These are phyloP conservation scores for Colletotrichum karsti DNA, from an alignment of 2,329 filamentous ascomycete genomes.

Conservation along the genomic window DNA sequence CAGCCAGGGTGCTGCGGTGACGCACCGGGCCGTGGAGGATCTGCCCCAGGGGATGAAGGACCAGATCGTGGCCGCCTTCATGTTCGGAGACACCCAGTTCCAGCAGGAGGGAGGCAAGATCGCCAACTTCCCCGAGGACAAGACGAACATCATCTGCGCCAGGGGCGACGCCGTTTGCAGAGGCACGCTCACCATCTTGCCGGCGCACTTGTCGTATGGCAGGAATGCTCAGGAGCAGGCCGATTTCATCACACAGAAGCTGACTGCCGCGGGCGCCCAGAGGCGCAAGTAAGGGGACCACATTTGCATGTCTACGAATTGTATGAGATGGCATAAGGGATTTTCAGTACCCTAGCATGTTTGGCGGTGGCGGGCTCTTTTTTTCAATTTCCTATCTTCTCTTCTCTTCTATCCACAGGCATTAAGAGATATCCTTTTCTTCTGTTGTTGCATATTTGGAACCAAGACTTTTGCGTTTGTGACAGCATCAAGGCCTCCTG, in stretches of 20 bases:
- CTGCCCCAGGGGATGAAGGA: conserved; percentile 33
- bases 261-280: conserved; percentile 23
- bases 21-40: conserved; percentile 36
- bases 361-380: background rate
- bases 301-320: background rate
- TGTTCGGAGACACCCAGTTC: conserved; percentile 37
- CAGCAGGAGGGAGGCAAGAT: conserved; percentile 45
- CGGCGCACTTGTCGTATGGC: conserved; percentile 46
- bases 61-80: conserved; percentile 35
- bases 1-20: conserved; percentile 43
- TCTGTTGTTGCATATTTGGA: background rate
- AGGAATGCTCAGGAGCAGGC: conserved; percentile 40
- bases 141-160: conserved; percentile 51
- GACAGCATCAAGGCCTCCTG: background rate
- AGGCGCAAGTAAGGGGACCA: conserved; percentile 22
- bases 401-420: background rate
- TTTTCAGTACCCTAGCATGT: background rate
- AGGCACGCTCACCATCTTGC: conserved; percentile 42
- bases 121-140: conserved; percentile 41
- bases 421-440: conserved; percentile 2
- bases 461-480: background rate
- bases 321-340: background rate
- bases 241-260: conserved; percentile 36
- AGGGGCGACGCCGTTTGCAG: conserved; percentile 46
- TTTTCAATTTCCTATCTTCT: background rate